Evolutionary conservation across 1,284 basidiomycete species (phyloP), one percentile per base, ranked within the genome.

Genomic region (Boletus holoroseus): DNA sequence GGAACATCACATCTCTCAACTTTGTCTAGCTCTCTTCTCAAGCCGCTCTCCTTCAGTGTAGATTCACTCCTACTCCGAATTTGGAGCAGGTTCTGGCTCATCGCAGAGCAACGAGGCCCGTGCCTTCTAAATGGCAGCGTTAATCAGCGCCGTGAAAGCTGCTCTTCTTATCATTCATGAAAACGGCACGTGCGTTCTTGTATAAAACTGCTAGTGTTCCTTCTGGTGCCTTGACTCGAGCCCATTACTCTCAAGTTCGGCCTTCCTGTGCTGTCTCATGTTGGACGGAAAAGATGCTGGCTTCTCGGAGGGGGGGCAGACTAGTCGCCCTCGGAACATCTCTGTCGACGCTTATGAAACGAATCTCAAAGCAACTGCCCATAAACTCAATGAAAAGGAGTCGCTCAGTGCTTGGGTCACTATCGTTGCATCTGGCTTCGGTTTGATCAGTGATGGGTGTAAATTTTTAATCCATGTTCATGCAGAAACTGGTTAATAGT

Each of bases 361-460:
- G 1, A 30, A 55, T 37, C 62, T 68, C 35, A 62, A 60, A 45
- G 59, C 51, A 41, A 53, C 55, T 30, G 59, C 53, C 22, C 64
- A 68, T 38, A 53, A 63, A 39, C 55, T 66, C 28, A 57, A 53
- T 18, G 54, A 61, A n/a, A 77, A 67, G 56, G 74, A 78, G 56
- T 64, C 58, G 9, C 62, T 81, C 44, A 83, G 82, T 58, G 70
- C 73, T 18, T 78, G 78, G 63, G 79, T 83, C 61, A 82, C 82
- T 13, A 82, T 85, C 56, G 67, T 75, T 31, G 82, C 82, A 38
- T 75, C 83, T 20, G 83, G 79, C 1, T 82, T 81, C 60, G 84
- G 83, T 37, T 68, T 87, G 38, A 80, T 87, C 55, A 82, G 78
- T 49, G 84, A 88, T 71, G 85, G 85, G 37, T 83, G 81, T 81